A percentile compares a stretch with the other conserved stretches of the same genome.
Evolutionary conservation across 2,329 filamentous ascomycete species (phyloP).

Genomic region (Penicillium brasilianum): DNA sequence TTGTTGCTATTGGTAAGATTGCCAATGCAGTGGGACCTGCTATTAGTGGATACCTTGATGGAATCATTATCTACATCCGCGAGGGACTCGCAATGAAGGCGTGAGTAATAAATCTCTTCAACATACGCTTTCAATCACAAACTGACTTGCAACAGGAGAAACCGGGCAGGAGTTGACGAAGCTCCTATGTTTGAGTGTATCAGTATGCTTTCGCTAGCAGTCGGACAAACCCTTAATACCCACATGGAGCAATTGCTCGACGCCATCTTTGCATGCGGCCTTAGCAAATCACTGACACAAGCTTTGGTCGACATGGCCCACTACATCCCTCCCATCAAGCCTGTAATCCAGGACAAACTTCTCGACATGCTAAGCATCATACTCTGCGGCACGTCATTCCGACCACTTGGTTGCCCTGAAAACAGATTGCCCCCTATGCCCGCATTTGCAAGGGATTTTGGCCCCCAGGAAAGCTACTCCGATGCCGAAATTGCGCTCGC

Average conservation of each 20-base stretch:
- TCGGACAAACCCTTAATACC: conserved; percentile 95
- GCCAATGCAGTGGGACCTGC: conserved; percentile 94
- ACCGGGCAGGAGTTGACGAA: conserved; percentile 63
- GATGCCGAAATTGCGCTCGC: conserved; percentile 91
- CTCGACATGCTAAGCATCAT: conserved; percentile 95
- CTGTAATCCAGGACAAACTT: conserved; percentile 89
- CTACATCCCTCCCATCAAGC: conserved; percentile 93
- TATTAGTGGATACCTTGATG: conserved; percentile 93
- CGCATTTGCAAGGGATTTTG: conserved; percentile 85
- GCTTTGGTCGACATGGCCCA: conserved; percentile 98
- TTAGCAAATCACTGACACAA: conserved; percentile 91
- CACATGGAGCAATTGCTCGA: conserved; percentile 96
- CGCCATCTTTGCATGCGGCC: conserved; percentile 93
- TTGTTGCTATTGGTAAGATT: conserved; percentile 93
- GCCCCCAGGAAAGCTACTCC: conserved; percentile 78
- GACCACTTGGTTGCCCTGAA: conserved; percentile 87
- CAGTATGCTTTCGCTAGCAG: conserved; percentile 91
- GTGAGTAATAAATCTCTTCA: conserved; percentile 39
- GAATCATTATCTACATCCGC: conserved; percentile 89
- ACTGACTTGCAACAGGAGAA: conserved; percentile 53
- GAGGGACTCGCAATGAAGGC: conserved; percentile 86
- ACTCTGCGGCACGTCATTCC: conserved; percentile 88
- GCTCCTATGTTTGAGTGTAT: conserved; percentile 94
- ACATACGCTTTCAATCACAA: not conserved
- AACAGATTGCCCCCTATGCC: conserved; percentile 82